These are phyloP conservation scores for Eremochloa ophiuroides DNA, from an alignment of 176 grass and related monocot species.

Conservation along the genomic window DNA sequence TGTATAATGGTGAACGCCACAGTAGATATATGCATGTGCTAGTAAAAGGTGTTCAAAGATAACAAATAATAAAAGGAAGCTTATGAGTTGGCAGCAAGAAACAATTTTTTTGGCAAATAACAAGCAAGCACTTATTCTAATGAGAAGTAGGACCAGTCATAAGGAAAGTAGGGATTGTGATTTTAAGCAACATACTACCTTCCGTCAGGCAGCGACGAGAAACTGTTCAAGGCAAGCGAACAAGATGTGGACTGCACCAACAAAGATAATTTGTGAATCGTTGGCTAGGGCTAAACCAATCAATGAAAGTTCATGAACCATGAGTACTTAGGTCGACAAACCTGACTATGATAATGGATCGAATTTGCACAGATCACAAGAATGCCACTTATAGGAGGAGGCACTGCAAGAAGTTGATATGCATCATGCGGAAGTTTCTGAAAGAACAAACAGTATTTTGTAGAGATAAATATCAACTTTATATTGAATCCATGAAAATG, in stretches of 20 bases:
- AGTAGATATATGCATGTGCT: not conserved
- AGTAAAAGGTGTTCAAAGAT: not conserved
- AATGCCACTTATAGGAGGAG: conserved; percentile 88
- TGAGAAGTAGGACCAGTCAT: not conserved
- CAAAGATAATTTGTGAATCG: conserved; percentile 20
- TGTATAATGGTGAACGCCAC: not conserved
- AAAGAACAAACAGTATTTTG: conserved; percentile 22
- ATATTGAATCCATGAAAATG: conserved; percentile 1
- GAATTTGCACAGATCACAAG: conserved; percentile 91
- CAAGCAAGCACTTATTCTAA: not conserved
- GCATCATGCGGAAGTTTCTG: conserved; percentile 92
- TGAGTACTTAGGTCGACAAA: conserved; percentile 30
- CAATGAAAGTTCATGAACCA: not conserved
- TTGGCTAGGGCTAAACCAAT: conserved; percentile 9
- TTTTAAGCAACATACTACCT: conserved; percentile 46
- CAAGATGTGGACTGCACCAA: conserved; percentile 79
- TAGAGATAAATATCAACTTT: conserved; percentile 15
- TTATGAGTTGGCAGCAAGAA: conserved; percentile 7
- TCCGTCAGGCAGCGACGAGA: conserved; percentile 63
- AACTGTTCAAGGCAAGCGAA: conserved; percentile 87
- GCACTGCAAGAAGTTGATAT: conserved; percentile 86
- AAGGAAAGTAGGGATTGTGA: not conserved
- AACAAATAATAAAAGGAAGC: not conserved
- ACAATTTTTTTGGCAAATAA: not conserved
- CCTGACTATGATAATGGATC: conserved; percentile 93